phyloP scores from a whole-genome alignment of 2,329 filamentous ascomycete genomes.

The Stromatinia cepivora region DNA sequence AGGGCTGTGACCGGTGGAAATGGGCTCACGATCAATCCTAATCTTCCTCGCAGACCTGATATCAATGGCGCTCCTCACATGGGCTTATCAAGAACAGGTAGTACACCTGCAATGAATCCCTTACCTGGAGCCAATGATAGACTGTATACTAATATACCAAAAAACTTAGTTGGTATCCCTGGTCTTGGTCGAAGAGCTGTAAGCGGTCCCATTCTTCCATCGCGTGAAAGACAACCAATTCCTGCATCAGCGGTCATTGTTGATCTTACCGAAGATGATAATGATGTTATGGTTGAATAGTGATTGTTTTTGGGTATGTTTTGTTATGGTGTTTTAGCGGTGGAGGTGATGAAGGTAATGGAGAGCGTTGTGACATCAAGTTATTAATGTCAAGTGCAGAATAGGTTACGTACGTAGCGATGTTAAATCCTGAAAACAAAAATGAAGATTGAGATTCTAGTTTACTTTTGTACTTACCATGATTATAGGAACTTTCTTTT shows the following conservation, averaged over 20 bases:
- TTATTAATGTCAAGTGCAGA: background rate
- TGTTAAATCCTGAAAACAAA: background rate
- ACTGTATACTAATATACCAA: background rate
- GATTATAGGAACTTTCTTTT: rapidly evolving
- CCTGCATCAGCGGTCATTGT: background rate
- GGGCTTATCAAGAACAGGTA: background rate
- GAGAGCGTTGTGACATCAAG: background rate
- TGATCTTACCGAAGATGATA: background rate
- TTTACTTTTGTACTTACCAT: background rate
- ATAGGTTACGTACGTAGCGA: background rate
- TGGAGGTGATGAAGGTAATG: background rate
- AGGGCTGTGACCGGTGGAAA: background rate
- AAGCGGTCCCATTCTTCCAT: no score
- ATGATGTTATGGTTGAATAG: background rate
- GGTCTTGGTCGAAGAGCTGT: background rate
- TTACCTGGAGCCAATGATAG: background rate
- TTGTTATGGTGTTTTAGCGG: background rate
- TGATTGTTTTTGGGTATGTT: background rate
- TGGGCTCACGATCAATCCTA: background rate
- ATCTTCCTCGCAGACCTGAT: background rate
- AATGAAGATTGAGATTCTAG: background rate
- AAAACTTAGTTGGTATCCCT: background rate
- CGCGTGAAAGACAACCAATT: background rate
- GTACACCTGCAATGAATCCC: background rate
- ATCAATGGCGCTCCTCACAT: background rate